Conservation (phyloP, 306 rosid species). For the Gastrolobium bilobum region DNA sequence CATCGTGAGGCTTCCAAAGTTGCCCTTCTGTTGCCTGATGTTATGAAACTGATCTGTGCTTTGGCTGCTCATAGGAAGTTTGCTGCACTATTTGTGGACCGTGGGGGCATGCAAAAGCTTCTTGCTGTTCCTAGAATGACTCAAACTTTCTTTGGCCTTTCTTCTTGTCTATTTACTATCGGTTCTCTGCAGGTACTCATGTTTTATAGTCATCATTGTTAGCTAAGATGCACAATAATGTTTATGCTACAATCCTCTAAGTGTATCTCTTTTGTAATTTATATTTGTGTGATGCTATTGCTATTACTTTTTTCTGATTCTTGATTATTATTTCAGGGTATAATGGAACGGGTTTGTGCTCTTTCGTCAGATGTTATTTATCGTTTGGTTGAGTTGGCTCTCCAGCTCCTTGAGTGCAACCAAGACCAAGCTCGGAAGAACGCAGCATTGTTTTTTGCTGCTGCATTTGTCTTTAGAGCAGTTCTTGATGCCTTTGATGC, state of each 20-base stretch:
- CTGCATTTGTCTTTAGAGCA: conserved; percentile 98
- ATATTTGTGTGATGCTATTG: neutral
- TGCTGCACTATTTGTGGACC: conserved; percentile 95
- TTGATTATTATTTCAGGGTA: conserved; percentile 65
- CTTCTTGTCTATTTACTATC: conserved; percentile 89
- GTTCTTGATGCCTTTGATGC: conserved; percentile 96
- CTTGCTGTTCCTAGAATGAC: conserved; percentile 91
- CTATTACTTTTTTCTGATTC: conserved; percentile 34
- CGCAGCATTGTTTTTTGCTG: conserved; percentile 88
- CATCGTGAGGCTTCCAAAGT: conserved; percentile 69
- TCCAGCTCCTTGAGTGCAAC: conserved; percentile 88
- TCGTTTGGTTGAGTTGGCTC: conserved; percentile 89
- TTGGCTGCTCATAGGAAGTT: conserved; percentile 97
- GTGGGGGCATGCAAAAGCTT: conserved; percentile 95
- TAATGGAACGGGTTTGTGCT: conserved; percentile 98
- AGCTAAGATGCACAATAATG: conserved; percentile 1
- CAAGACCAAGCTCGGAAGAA: conserved; percentile 96
- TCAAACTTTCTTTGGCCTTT: conserved; percentile 88
- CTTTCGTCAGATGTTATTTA: conserved; percentile 84
- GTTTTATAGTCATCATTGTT: conserved; percentile 13
- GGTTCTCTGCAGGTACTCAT: conserved; percentile 93
- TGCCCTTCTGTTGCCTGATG: conserved; percentile 83
- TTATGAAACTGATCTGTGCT: conserved; percentile 98
- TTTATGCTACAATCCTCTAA: neutral
- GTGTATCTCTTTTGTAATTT: neutral